Conservation (phyloP, 106 monocot genomes). For the Agapanthus africanus region DNA sequence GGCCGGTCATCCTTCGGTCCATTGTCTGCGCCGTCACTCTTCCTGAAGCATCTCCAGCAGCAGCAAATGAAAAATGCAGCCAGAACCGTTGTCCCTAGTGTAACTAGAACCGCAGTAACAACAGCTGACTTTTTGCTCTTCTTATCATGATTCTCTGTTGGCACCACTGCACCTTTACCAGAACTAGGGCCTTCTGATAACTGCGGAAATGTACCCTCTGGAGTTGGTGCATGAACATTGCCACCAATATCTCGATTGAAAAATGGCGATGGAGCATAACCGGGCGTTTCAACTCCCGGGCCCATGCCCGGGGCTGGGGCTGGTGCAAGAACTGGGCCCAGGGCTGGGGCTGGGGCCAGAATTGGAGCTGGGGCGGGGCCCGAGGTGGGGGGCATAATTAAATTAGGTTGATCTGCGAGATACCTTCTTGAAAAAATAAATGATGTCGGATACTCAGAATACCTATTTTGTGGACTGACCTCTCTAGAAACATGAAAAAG, state of each 20-base stretch:
- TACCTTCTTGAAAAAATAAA: constrained; percentile 24
- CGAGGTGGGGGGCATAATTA: neutral
- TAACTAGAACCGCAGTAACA: constrained; percentile 30
- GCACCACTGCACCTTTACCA: too few relatives aligned
- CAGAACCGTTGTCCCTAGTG: constrained; percentile 23
- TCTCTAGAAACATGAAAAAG: constrained; percentile 7
- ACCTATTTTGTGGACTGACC: constrained; percentile 6
- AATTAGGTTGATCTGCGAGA: constrained; percentile 21
- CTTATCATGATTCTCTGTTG: too few relatives aligned
- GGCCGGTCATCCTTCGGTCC: constrained; percentile 42
- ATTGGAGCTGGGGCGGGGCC: constrained; percentile 8
- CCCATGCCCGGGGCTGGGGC: too few relatives aligned
- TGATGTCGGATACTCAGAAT: constrained; percentile 9
- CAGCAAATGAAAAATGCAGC: constrained; percentile 24
- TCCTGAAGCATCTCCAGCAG: constrained; percentile 18
- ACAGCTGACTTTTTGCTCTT: constrained; percentile 18
- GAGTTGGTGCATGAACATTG: constrained; percentile 2
- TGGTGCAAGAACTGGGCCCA: neutral
- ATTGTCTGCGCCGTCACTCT: constrained; percentile 9
- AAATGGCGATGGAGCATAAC: constrained; percentile 6
- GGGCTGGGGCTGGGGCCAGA: constrained; percentile 1
- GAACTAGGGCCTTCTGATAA: constrained; percentile 9
- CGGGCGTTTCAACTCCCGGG: constrained; percentile 3
- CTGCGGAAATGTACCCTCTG: neutral
- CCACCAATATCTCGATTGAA: neutral